Conservation (phyloP, 1,284 basidiomycete genomes). For the Ceratobasidium sp. region DNA sequence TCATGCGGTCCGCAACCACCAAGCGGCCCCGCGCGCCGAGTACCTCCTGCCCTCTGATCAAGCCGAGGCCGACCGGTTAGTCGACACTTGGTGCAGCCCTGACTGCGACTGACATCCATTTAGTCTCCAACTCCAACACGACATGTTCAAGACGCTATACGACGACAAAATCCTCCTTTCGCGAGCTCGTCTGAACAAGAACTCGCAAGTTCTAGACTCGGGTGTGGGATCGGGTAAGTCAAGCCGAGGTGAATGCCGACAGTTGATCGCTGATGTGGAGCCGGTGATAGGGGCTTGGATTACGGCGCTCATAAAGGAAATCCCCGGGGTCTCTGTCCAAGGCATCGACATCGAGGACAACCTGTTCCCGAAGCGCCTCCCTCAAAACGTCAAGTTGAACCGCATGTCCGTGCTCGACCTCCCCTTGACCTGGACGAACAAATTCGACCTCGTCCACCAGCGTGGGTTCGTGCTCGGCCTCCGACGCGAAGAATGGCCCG, state of each 20-base stretch:
- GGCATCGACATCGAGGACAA: slow-evolving; percentile 48
- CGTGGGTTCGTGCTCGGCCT: slow-evolving; percentile 50
- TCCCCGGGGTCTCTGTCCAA: slow-evolving; percentile 44
- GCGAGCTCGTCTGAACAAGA: slow-evolving; percentile 31
- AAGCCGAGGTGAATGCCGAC: neutral
- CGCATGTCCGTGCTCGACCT: slow-evolving; percentile 47
- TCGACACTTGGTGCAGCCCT: neutral
- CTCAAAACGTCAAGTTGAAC: slow-evolving; percentile 46
- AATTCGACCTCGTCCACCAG: slow-evolving; percentile 51
- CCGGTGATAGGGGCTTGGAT: slow-evolving; percentile 24
- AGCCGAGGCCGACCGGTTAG: slow-evolving; percentile 33
- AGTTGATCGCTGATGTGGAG: neutral
- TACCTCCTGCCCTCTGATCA: slow-evolving; percentile 31
- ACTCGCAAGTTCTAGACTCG: slow-evolving; percentile 40
- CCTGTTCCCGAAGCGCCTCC: slow-evolving; percentile 45
- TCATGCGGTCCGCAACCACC: slow-evolving; percentile 34
- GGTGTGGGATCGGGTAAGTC: slow-evolving; percentile 29
- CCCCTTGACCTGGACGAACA: slow-evolving; percentile 48
- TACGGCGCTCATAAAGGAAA: slow-evolving; percentile 24
- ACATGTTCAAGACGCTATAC: slow-evolving; percentile 39
- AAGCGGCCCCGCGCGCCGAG: slow-evolving; percentile 25
- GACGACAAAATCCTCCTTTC: slow-evolving; percentile 39
- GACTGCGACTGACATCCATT: neutral
- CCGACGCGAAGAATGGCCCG: slow-evolving; percentile 48
- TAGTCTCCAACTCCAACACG: slow-evolving; percentile 38